Percentiles rank a stretch among this genome's conserved stretches.
These are phyloP conservation scores for Lobulomyces angularis DNA, from an alignment of 192 early-diverging fungal species.

Conservation along the genomic window DNA sequence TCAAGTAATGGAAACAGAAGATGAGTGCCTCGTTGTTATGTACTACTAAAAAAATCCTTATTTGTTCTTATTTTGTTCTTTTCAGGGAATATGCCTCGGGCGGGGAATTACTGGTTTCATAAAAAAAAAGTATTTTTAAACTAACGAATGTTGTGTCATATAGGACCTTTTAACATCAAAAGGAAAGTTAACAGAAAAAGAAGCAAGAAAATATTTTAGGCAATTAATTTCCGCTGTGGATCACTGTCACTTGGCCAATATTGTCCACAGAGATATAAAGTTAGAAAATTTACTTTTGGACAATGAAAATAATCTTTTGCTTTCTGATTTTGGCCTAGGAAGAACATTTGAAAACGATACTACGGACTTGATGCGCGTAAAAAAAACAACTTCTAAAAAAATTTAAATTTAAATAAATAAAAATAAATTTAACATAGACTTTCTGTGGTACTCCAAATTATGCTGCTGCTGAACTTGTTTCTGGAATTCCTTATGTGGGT, in stretches of 20 bases:
- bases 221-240: slow-evolving; percentile 51
- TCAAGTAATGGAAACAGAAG: slow-evolving; percentile 47
- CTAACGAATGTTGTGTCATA: no score
- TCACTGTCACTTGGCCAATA: slow-evolving; percentile 47
- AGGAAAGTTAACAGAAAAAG: slow-evolving; percentile 31
- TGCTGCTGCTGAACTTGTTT: slow-evolving; percentile 49
- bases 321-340: slow-evolving; percentile 52
- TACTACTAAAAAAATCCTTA: slow-evolving; percentile 10
- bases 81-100: slow-evolving; percentile 48
- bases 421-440: slow-evolving; percentile 17
- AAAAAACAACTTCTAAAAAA: background rate
- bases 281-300: slow-evolving; percentile 45
- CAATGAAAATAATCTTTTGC: slow-evolving; percentile 31
- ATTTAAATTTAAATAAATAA: background rate
- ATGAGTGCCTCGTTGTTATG: slow-evolving; percentile 55
- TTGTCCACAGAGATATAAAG: slow-evolving; percentile 48
- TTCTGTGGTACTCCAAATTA: slow-evolving; percentile 58
- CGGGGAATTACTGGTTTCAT: slow-evolving; percentile 49
- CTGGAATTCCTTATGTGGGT: slow-evolving; percentile 46
- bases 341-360: slow-evolving; percentile 28
- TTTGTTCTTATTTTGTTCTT: background rate
- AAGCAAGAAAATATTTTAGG: slow-evolving; percentile 43
- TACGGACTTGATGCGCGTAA: slow-evolving; percentile 41
- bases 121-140: no score
- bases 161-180: slow-evolving; percentile 38